Conservation (phyloP, 23 red algal species). For the Gracilaria caudata region DNA sequence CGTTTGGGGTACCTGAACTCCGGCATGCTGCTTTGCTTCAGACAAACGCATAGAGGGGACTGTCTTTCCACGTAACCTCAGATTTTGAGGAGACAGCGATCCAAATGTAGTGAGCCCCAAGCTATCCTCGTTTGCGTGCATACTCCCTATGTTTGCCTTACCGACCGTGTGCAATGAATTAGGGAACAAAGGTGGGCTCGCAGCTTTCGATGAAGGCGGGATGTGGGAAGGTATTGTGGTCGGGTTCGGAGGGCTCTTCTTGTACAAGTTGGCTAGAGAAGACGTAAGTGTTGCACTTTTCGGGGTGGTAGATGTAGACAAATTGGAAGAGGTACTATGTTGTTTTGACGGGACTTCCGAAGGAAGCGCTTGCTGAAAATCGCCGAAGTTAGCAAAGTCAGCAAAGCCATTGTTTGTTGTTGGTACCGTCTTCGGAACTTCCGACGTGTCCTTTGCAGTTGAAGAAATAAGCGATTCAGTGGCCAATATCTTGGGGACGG, state of each 20-base stretch:
- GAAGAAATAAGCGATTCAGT: constrained; percentile 18
- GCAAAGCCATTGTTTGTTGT: constrained; percentile 36
- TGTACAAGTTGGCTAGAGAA: constrained; percentile 31
- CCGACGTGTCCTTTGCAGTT: not conserved
- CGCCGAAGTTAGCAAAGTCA: constrained; percentile 77
- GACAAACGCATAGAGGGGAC: not conserved
- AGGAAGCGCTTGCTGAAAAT: constrained; percentile 44
- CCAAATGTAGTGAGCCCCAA: constrained; percentile 26
- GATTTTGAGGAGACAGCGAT: constrained; percentile 24
- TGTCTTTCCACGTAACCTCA: not conserved
- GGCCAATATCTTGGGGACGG: constrained; percentile 6
- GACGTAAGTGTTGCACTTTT: not conserved
- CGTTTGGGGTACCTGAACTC: not conserved
- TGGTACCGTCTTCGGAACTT: not conserved
- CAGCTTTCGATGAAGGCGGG: not conserved
- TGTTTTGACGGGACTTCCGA: not conserved
- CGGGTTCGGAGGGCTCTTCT: constrained; percentile 20
- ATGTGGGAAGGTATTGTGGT: not conserved
- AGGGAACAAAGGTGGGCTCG: not conserved
- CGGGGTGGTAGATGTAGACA: not conserved
- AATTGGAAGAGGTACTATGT: not conserved
- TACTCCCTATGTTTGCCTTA: not conserved
- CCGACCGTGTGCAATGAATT: not conserved
- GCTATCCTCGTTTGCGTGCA: not conserved
- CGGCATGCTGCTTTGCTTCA: not conserved